Evolutionary conservation across 495 filamentous ascomycete species (phyloP).

Genomic region (Chaetomium cochliodes): DNA sequence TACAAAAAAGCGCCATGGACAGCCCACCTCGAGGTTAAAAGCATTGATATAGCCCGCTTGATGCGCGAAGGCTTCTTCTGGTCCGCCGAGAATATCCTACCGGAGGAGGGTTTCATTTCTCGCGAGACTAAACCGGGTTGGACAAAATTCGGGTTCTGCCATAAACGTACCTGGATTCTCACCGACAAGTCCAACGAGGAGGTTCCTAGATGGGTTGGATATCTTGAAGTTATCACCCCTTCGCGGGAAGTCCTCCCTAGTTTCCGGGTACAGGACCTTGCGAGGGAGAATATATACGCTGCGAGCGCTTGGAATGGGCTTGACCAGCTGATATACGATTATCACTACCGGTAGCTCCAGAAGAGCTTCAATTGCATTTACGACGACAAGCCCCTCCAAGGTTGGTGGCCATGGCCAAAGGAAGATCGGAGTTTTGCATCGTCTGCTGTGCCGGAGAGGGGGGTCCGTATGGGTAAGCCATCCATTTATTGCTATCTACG

Average conservation of each 20-base stretch:
- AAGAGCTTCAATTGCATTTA: neutral
- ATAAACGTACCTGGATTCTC: neutral
- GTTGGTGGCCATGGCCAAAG: slow-evolving; percentile 12
- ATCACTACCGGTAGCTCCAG: neutral
- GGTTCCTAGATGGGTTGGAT: neutral
- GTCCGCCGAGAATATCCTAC: slow-evolving; percentile 3
- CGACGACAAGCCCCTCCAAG: neutral
- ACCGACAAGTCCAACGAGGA: neutral
- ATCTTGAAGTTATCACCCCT: neutral
- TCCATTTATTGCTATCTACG: no score
- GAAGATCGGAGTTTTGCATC: neutral
- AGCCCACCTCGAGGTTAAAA: neutral
- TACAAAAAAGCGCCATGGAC: neutral
- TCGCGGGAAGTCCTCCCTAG: neutral
- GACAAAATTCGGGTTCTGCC: neutral
- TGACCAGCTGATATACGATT: neutral
- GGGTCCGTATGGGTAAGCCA: no score
- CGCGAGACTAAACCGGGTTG: neutral
- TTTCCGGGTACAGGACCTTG: neutral
- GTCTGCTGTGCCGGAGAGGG: no score
- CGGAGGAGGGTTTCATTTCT: neutral
- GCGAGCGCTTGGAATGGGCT: neutral
- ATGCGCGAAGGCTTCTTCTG: slow-evolving; percentile 16
- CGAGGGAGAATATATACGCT: neutral
- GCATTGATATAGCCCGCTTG: neutral